These are phyloP conservation scores for Alternaria sp. DNA, from an alignment of 2,329 filamentous ascomycete species.

Conservation along the genomic window DNA sequence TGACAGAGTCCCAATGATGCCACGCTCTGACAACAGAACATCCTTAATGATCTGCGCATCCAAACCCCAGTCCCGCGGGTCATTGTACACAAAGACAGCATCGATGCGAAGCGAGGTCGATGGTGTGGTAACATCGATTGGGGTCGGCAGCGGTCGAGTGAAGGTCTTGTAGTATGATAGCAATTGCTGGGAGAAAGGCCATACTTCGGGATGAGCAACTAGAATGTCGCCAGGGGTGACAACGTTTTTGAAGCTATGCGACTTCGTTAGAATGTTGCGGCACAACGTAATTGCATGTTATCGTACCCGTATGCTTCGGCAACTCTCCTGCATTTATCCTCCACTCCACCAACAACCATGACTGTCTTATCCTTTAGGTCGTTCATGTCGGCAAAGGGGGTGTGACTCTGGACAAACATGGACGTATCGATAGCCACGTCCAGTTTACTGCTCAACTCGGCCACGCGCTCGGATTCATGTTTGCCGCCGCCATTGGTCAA, in stretches of 20 bases:
- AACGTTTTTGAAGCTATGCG: slow-evolving; percentile 66
- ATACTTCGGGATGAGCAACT: slow-evolving; percentile 75
- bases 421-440: slow-evolving; percentile 69
- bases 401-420: slow-evolving; percentile 89
- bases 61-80: slow-evolving; percentile 94
- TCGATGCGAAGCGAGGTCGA: slow-evolving; percentile 76
- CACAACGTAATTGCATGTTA: background rate
- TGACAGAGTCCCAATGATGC: slow-evolving; percentile 82
- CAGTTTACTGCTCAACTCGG: slow-evolving; percentile 72
- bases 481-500: slow-evolving; percentile 95
- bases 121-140: slow-evolving; percentile 57
- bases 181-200: slow-evolving; percentile 80
- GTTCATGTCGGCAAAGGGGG: slow-evolving; percentile 77
- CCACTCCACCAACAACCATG: slow-evolving; percentile 58
- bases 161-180: slow-evolving; percentile 67
- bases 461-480: slow-evolving; percentile 76
- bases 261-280: background rate
- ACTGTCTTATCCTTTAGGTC: slow-evolving; percentile 64
- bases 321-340: slow-evolving; percentile 70
- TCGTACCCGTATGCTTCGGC: slow-evolving; percentile 65
- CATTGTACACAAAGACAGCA: slow-evolving; percentile 92
- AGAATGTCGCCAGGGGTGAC: slow-evolving; percentile 88
- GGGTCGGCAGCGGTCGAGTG: slow-evolving; percentile 65
- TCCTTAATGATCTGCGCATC: slow-evolving; percentile 87
- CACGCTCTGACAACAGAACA: slow-evolving; percentile 78